Conservation (phyloP, 2,329 filamentous ascomycete genomes). For the Lachnellula cervina region DNA sequence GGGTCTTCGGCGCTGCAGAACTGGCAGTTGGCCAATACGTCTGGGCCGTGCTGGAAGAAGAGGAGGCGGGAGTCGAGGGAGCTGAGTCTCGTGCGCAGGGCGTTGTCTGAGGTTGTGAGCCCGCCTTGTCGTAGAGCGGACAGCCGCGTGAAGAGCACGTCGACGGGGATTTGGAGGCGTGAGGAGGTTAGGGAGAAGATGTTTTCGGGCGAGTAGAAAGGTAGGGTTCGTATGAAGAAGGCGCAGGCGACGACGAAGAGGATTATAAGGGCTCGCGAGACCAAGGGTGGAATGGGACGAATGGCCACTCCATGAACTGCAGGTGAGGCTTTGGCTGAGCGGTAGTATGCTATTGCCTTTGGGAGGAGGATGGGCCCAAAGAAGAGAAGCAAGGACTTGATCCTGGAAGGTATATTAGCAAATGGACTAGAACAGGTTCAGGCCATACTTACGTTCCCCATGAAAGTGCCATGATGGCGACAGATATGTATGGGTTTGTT, state of each 20-base stretch:
- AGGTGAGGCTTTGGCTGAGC: slow-evolving; percentile 44
- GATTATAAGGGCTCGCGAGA: slow-evolving; percentile 54
- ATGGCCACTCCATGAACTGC: slow-evolving; percentile 43
- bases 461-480: slow-evolving; percentile 36
- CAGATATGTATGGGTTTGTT: neutral
- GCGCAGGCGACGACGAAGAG: slow-evolving; percentile 49
- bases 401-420: slow-evolving; percentile 28
- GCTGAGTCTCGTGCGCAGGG: slow-evolving; percentile 63
- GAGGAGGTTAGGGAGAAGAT: slow-evolving; percentile 74
- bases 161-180: slow-evolving; percentile 77
- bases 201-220: slow-evolving; percentile 69
- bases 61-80: slow-evolving; percentile 68
- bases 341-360: slow-evolving; percentile 60
- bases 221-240: slow-evolving; percentile 59
- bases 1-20: slow-evolving; percentile 74
- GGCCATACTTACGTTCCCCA: slow-evolving; percentile 45
- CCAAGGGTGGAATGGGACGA: slow-evolving; percentile 49
- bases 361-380: slow-evolving; percentile 70
- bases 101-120: slow-evolving; percentile 56
- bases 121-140: slow-evolving; percentile 45
- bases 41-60: slow-evolving; percentile 79
- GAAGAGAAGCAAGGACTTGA: slow-evolving; percentile 43
- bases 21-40: slow-evolving; percentile 67
- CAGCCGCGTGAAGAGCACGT: slow-evolving; percentile 78
- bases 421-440: too few relatives aligned